These are phyloP conservation scores for Diplotaxis tenuifolia DNA, from an alignment of 345 rosid genomes.

Conservation along the genomic window DNA sequence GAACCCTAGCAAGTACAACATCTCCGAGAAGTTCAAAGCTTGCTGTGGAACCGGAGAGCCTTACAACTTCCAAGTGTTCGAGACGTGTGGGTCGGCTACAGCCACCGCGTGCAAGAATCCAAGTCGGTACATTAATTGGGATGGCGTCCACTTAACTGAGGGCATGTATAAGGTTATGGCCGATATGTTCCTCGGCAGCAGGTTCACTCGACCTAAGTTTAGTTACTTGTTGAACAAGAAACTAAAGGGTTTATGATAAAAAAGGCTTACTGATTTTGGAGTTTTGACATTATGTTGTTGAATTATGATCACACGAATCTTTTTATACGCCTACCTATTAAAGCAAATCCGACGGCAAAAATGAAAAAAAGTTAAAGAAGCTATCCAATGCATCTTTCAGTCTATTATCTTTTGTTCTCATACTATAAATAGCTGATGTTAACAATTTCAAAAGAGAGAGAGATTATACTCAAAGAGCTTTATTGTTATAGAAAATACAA, in stretches of 20 bases:
- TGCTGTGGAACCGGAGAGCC: conserved; percentile 83
- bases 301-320: background rate
- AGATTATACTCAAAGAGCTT: background rate
- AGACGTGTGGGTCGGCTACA: conserved; percentile 56
- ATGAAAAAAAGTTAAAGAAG: background rate
- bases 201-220: conserved; percentile 63
- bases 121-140: conserved; percentile 76
- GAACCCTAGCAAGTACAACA: conserved; percentile 52
- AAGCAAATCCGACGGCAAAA: background rate
- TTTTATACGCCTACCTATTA: background rate
- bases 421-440: background rate
- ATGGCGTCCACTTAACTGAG: conserved; percentile 94
- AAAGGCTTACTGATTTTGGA: background rate
- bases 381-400: background rate
- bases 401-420: background rate
- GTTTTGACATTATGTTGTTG: background rate
- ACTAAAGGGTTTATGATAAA: conserved; percentile 15
- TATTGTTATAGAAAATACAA: background rate
- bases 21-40: conserved; percentile 67
- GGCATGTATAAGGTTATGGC: conserved; percentile 70
- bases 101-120: conserved; percentile 54
- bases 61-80: conserved; percentile 57
- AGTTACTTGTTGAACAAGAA: conserved; percentile 48
- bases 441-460: background rate
- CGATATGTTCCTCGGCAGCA: conserved; percentile 60